A percentile compares a stretch with the other conserved stretches of the same genome.
Evolutionary conservation across 768 basidiomycete genomes (phyloP).

Genomic region (Hericium coralloides): DNA sequence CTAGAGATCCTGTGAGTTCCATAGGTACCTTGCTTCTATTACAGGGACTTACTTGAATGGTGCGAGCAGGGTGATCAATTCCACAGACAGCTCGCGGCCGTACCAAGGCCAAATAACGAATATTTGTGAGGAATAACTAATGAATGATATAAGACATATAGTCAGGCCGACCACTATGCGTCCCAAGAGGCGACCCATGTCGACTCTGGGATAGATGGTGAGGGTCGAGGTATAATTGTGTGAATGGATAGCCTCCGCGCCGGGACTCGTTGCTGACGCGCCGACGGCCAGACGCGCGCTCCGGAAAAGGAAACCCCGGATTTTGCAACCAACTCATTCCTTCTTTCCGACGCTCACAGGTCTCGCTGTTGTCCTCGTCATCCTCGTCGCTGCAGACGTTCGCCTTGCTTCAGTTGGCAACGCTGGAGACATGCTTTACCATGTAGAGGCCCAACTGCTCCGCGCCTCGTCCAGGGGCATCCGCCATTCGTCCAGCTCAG

Average conservation of each 20-base stretch:
- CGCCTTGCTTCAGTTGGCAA: no score
- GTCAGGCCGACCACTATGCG: constrained; percentile 61
- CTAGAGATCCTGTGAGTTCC: constrained; percentile 30
- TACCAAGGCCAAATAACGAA: constrained; percentile 95
- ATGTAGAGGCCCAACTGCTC: not conserved
- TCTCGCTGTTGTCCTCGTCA: not conserved
- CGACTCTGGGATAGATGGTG: constrained; percentile 1
- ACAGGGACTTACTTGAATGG: constrained; percentile 78
- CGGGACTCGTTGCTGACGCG: not conserved
- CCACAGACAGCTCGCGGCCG: constrained; percentile 59
- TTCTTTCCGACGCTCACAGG: not conserved
- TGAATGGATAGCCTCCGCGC: not conserved
- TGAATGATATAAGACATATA: constrained; percentile 71
- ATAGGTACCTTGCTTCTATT: not conserved
- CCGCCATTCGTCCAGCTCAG: no score
- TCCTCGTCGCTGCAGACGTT: no score
- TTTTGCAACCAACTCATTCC: not conserved
- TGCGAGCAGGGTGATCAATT: constrained; percentile 64
- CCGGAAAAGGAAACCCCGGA: no score
- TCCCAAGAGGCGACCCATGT: constrained; percentile 42
- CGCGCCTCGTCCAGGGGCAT: not conserved
- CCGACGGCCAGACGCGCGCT: not conserved
- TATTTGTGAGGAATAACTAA: constrained; percentile 82
- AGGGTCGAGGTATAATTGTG: not conserved
- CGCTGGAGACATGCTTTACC: no score